phyloP scores from a whole-genome alignment of 148 eudicot genomes.

The Rhododendron simsii region DNA sequence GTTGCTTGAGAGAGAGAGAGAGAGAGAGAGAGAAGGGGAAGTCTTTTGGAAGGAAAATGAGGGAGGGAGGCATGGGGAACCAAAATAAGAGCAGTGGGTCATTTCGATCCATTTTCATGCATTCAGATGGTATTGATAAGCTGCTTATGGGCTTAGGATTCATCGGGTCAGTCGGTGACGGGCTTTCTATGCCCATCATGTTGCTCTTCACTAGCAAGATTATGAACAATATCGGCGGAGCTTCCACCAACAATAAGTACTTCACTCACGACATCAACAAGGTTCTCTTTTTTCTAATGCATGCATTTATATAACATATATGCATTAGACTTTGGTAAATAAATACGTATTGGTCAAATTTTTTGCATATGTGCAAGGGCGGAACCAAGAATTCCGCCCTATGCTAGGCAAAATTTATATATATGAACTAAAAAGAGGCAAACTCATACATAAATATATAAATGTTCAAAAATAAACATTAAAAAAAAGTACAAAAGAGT shows the following conservation, averaged over 20 bases:
- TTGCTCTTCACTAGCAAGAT: constrained; percentile 48
- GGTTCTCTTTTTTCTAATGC: constrained; percentile 27
- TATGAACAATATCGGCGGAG: constrained; percentile 61
- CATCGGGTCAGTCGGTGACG: constrained; percentile 65
- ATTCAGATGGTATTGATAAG: constrained; percentile 57
- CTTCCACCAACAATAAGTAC: constrained; percentile 1
- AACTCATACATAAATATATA: too few relatives aligned
- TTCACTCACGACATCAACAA: constrained; percentile 43
- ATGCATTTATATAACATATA: too few relatives aligned
- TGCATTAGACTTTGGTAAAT: too few relatives aligned
- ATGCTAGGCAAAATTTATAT: too few relatives aligned
- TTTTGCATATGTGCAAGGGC: too few relatives aligned
- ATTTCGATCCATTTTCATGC: constrained; percentile 64
- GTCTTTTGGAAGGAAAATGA: background rate
- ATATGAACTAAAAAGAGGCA: too few relatives aligned
- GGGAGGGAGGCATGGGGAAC: constrained; percentile 7
- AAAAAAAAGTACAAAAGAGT: too few relatives aligned
- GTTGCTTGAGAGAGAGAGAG: background rate
- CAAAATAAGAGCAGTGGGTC: constrained; percentile 20
- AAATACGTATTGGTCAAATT: too few relatives aligned
- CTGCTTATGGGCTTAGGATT: constrained; percentile 54
- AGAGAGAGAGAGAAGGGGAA: background rate
- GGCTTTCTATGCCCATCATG: constrained; percentile 54
- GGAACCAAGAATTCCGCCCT: too few relatives aligned
- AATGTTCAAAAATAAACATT: too few relatives aligned